phyloP scores from a whole-genome alignment of 305 asterid genomes.

The Solanum hybrid region DNA sequence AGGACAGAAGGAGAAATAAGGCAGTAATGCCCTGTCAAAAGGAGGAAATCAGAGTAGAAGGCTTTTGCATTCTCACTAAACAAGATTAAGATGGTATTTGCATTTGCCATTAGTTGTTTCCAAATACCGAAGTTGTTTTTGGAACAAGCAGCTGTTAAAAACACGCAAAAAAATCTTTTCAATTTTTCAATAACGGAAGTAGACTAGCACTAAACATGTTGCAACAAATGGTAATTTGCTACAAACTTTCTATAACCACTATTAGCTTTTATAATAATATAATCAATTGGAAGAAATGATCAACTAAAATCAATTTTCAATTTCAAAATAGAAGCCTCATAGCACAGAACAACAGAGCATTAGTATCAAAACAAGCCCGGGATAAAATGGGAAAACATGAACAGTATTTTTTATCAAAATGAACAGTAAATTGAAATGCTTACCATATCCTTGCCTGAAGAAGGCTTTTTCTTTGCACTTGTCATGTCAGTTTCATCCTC shows the following conservation, averaged over 20 bases:
- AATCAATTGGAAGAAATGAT: background rate
- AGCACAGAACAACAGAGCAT: background rate
- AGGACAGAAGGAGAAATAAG: background rate
- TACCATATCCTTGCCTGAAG: conserved; percentile 25
- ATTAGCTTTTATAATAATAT: background rate
- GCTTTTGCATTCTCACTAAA: background rate
- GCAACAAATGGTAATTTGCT: background rate
- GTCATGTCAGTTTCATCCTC: background rate
- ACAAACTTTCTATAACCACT: background rate
- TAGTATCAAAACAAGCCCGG: background rate
- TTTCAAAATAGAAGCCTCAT: background rate
- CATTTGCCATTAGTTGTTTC: background rate
- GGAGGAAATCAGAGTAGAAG: background rate
- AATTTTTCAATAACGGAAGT: background rate
- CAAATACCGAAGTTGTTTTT: background rate
- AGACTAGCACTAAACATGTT: background rate
- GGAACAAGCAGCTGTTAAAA: background rate
- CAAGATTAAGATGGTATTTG: background rate
- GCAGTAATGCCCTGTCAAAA: background rate
- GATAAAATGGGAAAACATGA: background rate
- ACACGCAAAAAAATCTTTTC: background rate
- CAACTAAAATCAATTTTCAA: background rate
- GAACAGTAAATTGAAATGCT: background rate
- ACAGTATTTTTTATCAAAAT: background rate
- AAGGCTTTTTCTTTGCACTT: conserved; percentile 10